phyloP scores from a whole-genome alignment of 1,284 basidiomycete genomes.

The Microbotryomycetes sp. region DNA sequence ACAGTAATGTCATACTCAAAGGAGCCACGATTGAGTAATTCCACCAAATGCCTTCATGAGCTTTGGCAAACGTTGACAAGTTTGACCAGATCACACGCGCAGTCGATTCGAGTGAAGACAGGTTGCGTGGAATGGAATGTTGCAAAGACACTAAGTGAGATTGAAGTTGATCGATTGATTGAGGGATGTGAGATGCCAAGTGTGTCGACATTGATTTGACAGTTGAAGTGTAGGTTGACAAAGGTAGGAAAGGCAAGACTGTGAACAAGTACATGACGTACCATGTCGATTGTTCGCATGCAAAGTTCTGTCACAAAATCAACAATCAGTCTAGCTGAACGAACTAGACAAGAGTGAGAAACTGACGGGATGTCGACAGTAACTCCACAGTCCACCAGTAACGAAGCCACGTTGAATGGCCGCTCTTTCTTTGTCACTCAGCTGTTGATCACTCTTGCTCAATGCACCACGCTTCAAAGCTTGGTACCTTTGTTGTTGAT shows the following conservation, averaged over 20 bases:
- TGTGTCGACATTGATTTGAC: not conserved
- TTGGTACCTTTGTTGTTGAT: constrained; percentile 78
- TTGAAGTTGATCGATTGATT: not conserved
- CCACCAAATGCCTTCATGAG: constrained; percentile 22
- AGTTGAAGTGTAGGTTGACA: constrained; percentile 11
- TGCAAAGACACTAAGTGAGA: not conserved
- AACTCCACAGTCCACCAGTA: constrained; percentile 76
- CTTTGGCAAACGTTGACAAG: not conserved
- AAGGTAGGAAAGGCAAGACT: constrained; percentile 29
- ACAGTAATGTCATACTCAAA: constrained; percentile 27
- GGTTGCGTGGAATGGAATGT: not conserved
- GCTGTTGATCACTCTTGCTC: constrained; percentile 39
- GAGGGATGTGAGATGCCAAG: not conserved
- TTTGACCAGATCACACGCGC: not conserved
- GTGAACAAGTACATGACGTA: constrained; percentile 37
- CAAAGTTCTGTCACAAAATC: constrained; percentile 33
- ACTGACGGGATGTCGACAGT: constrained; percentile 65
- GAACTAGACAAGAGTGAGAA: not conserved
- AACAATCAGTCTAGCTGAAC: not conserved
- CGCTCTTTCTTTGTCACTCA: constrained; percentile 53
- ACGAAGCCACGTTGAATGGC: constrained; percentile 76
- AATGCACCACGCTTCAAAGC: constrained; percentile 59
- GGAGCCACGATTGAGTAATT: constrained; percentile 31
- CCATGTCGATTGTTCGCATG: constrained; percentile 37
- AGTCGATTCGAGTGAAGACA: too few species aligned